Percentiles rank a stretch among this genome's conserved stretches.
These are phyloP conservation scores for Pilaira anomala DNA, from an alignment of 192 early-diverging fungal genomes.

Conservation along the genomic window DNA sequence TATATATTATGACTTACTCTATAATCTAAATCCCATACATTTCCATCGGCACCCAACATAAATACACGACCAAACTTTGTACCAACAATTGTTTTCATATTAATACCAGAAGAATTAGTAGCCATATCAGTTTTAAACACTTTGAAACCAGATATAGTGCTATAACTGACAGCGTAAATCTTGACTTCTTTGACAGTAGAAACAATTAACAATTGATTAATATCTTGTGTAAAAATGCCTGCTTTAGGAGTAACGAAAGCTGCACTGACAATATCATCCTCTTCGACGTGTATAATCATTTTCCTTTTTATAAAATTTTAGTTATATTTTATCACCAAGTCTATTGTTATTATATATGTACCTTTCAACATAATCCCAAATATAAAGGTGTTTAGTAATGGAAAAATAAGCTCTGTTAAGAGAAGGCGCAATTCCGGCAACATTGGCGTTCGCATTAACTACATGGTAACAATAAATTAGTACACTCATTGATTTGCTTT, in stretches of 20 bases:
- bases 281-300: conserved; percentile 70
- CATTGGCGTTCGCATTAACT: conserved; percentile 61
- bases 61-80: conserved; percentile 83
- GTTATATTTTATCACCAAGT: too few species aligned
- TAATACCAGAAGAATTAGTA: conserved; percentile 74
- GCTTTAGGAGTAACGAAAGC: conserved; percentile 71
- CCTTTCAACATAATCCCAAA: conserved; percentile 90
- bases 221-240: conserved; percentile 79
- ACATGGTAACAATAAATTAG: conserved; percentile 1
- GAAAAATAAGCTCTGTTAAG: conserved; percentile 91
- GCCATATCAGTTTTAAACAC: conserved; percentile 81
- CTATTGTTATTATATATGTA: conserved; percentile 18
- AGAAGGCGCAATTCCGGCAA: conserved; percentile 90
- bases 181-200: conserved; percentile 85
- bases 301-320: conserved; percentile 19
- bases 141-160: conserved; percentile 16
- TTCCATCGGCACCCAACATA: conserved; percentile 83
- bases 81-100: conserved; percentile 76
- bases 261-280: conserved; percentile 85
- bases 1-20: conserved; percentile 42
- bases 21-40: conserved; percentile 87
- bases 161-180: conserved; percentile 68
- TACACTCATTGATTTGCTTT: background rate
- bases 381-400: conserved; percentile 81
- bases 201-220: conserved; percentile 81